Percentiles rank a stretch among this genome's conserved stretches.
phyloP scores from a whole-genome alignment of 106 monocot species.

The Apostasia shenzhenica region DNA sequence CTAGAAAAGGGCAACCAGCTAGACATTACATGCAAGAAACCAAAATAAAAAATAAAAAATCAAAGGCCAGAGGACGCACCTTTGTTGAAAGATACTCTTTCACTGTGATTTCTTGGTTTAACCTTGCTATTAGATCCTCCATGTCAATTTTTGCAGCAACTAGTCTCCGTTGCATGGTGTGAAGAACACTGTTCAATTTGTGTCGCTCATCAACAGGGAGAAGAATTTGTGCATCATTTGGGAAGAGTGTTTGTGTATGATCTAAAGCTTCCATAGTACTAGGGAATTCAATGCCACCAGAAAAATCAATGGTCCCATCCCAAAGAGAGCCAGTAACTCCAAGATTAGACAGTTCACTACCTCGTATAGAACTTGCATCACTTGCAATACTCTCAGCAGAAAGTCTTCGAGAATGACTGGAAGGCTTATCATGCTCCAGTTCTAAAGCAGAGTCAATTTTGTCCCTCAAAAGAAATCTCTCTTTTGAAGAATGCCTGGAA shows the following conservation, averaged over 20 bases:
- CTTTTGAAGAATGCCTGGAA: slow-evolving; percentile 25
- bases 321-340: slow-evolving; percentile 34
- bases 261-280: slow-evolving; percentile 20
- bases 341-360: slow-evolving; percentile 56
- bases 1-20: background rate
- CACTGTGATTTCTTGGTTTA: slow-evolving; percentile 84
- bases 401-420: slow-evolving; percentile 51
- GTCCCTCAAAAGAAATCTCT: slow-evolving; percentile 8
- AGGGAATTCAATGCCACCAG: slow-evolving; percentile 29
- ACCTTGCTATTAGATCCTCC: slow-evolving; percentile 87
- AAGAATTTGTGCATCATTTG: slow-evolving; percentile 41
- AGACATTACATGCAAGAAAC: background rate
- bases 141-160: slow-evolving; percentile 77
- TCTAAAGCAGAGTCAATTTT: slow-evolving; percentile 22
- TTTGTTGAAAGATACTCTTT: slow-evolving; percentile 86
- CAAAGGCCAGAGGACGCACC: slow-evolving; percentile 24
- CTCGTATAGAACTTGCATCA: slow-evolving; percentile 78
- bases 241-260: slow-evolving; percentile 16
- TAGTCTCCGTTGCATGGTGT: slow-evolving; percentile 65
- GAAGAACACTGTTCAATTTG: slow-evolving; percentile 65
- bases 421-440: slow-evolving; percentile 42
- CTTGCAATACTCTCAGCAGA: slow-evolving; percentile 85
- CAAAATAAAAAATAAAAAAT: background rate
- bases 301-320: slow-evolving; percentile 40
- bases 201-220: slow-evolving; percentile 68